Percentiles rank a stretch among this genome's conserved stretches.
These are phyloP conservation scores for Epichloe uncinata DNA, from an alignment of 2,329 filamentous ascomycete species.

Conservation along the genomic window DNA sequence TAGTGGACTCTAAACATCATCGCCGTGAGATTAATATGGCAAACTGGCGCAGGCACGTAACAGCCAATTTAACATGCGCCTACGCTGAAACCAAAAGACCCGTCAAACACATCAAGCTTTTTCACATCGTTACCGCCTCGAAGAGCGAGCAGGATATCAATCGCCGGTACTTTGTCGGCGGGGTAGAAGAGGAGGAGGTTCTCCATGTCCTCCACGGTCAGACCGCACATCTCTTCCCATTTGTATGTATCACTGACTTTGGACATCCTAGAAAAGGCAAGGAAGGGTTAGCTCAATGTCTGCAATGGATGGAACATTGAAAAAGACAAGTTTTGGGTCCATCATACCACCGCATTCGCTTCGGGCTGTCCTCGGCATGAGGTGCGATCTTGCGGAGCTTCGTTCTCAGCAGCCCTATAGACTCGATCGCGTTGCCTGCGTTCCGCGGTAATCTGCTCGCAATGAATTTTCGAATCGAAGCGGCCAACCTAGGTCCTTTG, in stretches of 20 bases:
- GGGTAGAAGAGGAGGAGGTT: slow-evolving; percentile 65
- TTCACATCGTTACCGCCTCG: slow-evolving; percentile 30
- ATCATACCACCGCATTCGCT: slow-evolving; percentile 76
- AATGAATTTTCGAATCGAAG: slow-evolving; percentile 72
- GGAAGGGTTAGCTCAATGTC: background rate
- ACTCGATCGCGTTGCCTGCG: slow-evolving; percentile 72
- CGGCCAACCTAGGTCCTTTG: slow-evolving; percentile 83
- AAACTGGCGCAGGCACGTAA: background rate
- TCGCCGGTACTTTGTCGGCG: slow-evolving; percentile 38
- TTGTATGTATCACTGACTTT: slow-evolving; percentile 79
- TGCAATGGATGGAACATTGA: background rate
- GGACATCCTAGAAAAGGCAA: slow-evolving; percentile 56
- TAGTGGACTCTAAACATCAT: no score
- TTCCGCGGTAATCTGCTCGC: slow-evolving; percentile 62
- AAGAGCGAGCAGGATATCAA: slow-evolving; percentile 43
- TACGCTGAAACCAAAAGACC: slow-evolving; percentile 46
- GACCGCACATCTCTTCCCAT: slow-evolving; percentile 69
- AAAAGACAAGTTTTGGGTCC: background rate
- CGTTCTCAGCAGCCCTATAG: slow-evolving; percentile 65
- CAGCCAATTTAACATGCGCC: slow-evolving; percentile 21
- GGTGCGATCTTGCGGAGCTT: slow-evolving; percentile 71
- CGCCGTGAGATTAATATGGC: background rate
- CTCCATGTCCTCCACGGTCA: slow-evolving; percentile 77
- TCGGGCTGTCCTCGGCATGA: slow-evolving; percentile 57
- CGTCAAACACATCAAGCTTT: slow-evolving; percentile 43